Base-by-base conservation (phyloP, 345 rosid species). In the Sapria himalayana region DNA sequence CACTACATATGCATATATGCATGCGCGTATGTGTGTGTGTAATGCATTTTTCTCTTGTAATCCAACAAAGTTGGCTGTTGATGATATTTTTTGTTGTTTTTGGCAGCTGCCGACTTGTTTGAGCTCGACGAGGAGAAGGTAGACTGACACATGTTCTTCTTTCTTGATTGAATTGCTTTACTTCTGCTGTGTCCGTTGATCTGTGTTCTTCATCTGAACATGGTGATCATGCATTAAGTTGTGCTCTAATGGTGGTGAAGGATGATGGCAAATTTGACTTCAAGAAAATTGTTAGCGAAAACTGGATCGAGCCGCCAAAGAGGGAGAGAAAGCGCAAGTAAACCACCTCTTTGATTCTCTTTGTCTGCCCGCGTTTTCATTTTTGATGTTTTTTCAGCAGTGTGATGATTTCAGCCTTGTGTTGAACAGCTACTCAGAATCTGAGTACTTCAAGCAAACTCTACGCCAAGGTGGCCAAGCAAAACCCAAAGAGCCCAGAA, bases 241-340 rank as follows among this genome's bases (percentile, higher is more conserved):
- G 39, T 46, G 22, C 33, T 52, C 60, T 60, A 19, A 45, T 52
- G 39, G 50, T 50, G 34, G 27, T 52, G 46, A 50, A 82, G 93
- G 95, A 91, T 56, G 95, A 89, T 52, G 73, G 52, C 64, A 89
- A 84, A 71, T 56, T 91, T 37, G 92, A 91, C 59, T 91, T 91
- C 42, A 75, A 91, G 65, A 91, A 91, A 63, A 77, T 91, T 37
- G 93, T 73, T 50, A 75, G 92, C 24, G 95, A 91, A 8, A 91
- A 91, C 49, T 84, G 95, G 99, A 66, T 79, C 60, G 99, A 91
- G 57, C 99, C 95, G 12, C 92, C 99, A 35, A 80, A 70, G 63
- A 73, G 99, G 60, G 99, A 91, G 77, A 66, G 92, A 38, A 91
- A 91, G 75, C 86, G 99, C 71, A 91, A 91, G 95, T 89, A 82